Conservation (phyloP, 345 rosid genomes). For the Camelina hispida region DNA sequence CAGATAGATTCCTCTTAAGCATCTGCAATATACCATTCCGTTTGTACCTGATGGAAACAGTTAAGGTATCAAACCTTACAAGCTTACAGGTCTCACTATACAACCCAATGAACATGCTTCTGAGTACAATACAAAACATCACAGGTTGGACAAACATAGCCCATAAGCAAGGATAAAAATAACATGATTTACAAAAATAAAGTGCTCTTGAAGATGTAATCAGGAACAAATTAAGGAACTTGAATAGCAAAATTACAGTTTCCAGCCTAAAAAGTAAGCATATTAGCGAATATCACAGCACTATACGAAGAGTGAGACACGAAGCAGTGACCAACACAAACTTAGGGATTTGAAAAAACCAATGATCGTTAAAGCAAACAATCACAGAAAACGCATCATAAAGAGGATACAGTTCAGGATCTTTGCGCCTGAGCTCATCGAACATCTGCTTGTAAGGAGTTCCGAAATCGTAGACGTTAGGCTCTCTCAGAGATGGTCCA, state of each 20-base stretch:
- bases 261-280: neutral
- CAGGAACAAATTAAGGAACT: neutral
- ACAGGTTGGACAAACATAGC: neutral
- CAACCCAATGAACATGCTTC: neutral
- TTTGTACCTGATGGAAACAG: conserved; percentile 64
- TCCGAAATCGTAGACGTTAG: conserved; percentile 93
- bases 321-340: neutral
- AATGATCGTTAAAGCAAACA: conserved; percentile 8
- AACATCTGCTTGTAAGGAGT: conserved; percentile 97
- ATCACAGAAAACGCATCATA: neutral
- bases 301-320: neutral
- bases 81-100: neutral
- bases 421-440: conserved; percentile 94
- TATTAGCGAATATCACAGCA: neutral
- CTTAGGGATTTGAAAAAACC: conserved; percentile 15
- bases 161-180: neutral
- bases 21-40: conserved; percentile 91
- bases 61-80: conserved; percentile 33
- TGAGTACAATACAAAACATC: neutral
- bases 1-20: conserved; percentile 84
- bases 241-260: neutral
- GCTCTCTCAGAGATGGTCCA: conserved; percentile 86
- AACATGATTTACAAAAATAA: neutral
- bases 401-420: conserved; percentile 84
- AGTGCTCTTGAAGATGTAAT: neutral